Evolutionary conservation across 441 rosid genomes (phyloP), one percentile per base, ranked within the genome.

Genomic region (Breynia disticha): DNA sequence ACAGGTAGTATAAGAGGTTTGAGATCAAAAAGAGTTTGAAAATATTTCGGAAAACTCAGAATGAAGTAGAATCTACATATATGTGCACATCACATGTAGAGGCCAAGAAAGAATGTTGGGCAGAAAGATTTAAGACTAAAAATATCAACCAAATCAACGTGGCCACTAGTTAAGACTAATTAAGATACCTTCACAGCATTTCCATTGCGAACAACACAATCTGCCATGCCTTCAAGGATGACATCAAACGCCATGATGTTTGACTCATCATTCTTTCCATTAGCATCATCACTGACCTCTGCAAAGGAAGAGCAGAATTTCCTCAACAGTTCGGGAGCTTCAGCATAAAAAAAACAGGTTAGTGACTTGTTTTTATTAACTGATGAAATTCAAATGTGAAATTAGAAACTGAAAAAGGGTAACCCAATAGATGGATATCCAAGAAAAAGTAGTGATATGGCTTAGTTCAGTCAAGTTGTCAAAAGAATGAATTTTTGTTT

Each of bases 211-310:
- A 75, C 52, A 45, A 86, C 24, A 65, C 97, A 93, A 56, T 74
- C 82, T 48, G 88, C 95, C 81, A 93, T 69, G 50, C 95, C 87
- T 50, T 77, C 79, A 22, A 82, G 77, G 73, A 82, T 69, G 58
- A 62, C 55, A 65, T 61, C 51, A 61, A 76, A 72, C 59, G 41
- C 71, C 62, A 69, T 58, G 45, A 43, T 54, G 48, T 55, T 52
- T 17, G 72, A 55, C 50, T 60, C 43, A 50, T 21, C 66, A 50
- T n/a, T 72, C 57, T 60, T 61, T 7, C 52, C 69, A 57, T 73
- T 73, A 55, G 61, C 57, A 58, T 35, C 67, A 64, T 73, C 56
- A 57, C 57, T 52, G 39, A 64, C 68, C 53, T 59, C 69, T 52
- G 73, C 62, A 58, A 73, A 67, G 28, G 71, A 62, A 63, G 71